phyloP scores from a whole-genome alignment of 352 stramenopile species.

The Phytopythium montanum region DNA sequence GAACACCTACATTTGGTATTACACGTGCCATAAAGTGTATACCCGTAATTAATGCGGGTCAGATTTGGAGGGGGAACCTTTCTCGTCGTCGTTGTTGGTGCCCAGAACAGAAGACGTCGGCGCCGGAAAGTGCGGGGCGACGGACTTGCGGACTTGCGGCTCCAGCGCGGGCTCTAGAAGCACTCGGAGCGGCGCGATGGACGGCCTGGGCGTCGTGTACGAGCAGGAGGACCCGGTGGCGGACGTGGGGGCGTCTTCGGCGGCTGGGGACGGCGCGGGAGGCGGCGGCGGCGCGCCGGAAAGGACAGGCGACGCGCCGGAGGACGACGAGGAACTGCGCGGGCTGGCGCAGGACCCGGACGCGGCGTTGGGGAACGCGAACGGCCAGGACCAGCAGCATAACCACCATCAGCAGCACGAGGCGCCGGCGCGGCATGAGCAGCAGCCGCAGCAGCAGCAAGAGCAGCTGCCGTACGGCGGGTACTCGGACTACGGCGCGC shows the following conservation, averaged over 20 bases:
- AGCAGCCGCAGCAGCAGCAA: slow-evolving; percentile 22
- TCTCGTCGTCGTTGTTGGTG: neutral
- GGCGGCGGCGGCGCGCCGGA: slow-evolving; percentile 5
- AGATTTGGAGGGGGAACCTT: neutral
- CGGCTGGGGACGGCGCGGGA: slow-evolving; percentile 8
- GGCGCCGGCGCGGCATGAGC: slow-evolving; percentile 1
- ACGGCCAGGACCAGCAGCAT: slow-evolving; percentile 8
- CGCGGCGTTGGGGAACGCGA: slow-evolving; percentile 7
- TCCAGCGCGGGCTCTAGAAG: no score
- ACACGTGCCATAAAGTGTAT: neutral
- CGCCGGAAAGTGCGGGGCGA: neutral
- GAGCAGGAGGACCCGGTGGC: slow-evolving; percentile 60
- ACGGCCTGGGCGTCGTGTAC: slow-evolving; percentile 72
- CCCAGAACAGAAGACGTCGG: slow-evolving; percentile 1
- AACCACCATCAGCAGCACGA: slow-evolving; percentile 17
- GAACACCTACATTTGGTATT: neutral
- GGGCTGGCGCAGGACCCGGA: slow-evolving; percentile 61
- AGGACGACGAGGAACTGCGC: slow-evolving; percentile 72
- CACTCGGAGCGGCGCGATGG: slow-evolving; percentile 25
- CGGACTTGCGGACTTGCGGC: neutral
- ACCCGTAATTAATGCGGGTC: neutral
- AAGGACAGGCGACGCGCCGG: slow-evolving; percentile 9
- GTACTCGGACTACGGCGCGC: slow-evolving; percentile 22
- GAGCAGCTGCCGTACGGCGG: slow-evolving; percentile 12
- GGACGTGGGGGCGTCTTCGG: slow-evolving; percentile 12